Evolutionary conservation across 2,329 filamentous ascomycete genomes (phyloP), one percentile per base, ranked within the genome.

Genomic region (Hyphodiscus sp.): DNA sequence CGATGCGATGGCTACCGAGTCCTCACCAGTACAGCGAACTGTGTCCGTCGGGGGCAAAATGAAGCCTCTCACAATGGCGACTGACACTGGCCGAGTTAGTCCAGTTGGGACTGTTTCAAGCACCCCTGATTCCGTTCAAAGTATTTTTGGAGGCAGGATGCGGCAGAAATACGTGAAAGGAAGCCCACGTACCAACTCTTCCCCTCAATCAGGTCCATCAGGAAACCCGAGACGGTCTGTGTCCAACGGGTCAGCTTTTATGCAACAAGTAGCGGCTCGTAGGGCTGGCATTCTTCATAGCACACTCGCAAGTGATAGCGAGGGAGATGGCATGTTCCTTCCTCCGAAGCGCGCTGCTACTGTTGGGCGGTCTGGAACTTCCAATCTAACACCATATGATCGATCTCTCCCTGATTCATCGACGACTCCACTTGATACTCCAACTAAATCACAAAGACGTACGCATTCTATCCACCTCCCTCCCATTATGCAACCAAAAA

Each of bases 211-310:
- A 5, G 64, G 65, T 19, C 44, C n/a, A 11, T 20, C 51, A n/a
- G 13, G 41, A 18, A 49, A 49, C 8, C 73, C 74, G 20, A 71
- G 69, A 30, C 69, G 75, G 20, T 69, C 74, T 1, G 72, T 73
- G 2, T 78, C 75, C 43, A 73, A 73, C 0, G 76, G 76, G 0
- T 71, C 73, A 1, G 73, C 74, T 4, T 77, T 74, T 50, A 71
- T 77, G 66, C 71, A 75, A 52, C 61, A 63, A 20, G 60, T 58
- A 41, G 56, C 61, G 38, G 61, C 62, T 20, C 62, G 65, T 18
- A 60, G 57, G 50, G 55, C 53, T 13, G 51, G 51, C 2, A 60
- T 51, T 47, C 42, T 56, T 9, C 55, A 54, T n/a, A 63, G 58
- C 41, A 63, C 58, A 11, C 56, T 62, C 30, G 47, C 55, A 7